Percentiles rank a stretch among this genome's conserved stretches.
Conservation (phyloP, 164 flowering plant genomes). For the Tinospora cordifolia region DNA sequence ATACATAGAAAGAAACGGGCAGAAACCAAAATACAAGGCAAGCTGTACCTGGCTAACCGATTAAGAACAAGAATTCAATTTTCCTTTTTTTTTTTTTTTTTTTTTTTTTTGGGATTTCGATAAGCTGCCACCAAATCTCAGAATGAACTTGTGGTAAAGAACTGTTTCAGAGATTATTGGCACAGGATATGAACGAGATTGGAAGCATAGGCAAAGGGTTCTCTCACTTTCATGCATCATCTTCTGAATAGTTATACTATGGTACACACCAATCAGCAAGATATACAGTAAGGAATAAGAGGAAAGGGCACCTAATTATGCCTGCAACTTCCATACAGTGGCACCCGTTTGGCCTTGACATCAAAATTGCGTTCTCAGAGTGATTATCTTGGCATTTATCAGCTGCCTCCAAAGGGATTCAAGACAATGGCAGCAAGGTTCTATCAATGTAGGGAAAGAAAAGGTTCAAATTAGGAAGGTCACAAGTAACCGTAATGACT, state of each 20-base stretch:
- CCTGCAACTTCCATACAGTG: neutral
- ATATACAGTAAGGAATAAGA: neutral
- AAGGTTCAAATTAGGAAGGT: neutral
- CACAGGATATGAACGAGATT: neutral
- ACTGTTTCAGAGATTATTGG: neutral
- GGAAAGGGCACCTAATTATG: too few relatives aligned
- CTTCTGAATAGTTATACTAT: neutral
- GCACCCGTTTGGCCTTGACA: neutral
- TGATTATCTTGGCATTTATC: neutral
- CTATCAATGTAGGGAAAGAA: neutral
- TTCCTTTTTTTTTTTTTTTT: too few relatives aligned
- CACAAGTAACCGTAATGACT: neutral
- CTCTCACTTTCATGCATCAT: neutral
- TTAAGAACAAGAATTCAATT: neutral
- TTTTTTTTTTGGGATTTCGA: neutral
- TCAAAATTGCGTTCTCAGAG: neutral
- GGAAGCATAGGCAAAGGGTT: neutral
- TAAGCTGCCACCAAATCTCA: neutral
- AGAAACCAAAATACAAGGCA: neutral
- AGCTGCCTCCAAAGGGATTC: neutral
- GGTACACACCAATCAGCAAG: constrained; percentile 1
- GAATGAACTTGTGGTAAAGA: neutral
- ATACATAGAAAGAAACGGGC: neutral
- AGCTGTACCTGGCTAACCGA: neutral
- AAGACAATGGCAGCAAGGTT: neutral